These are phyloP conservation scores for Platismatia glauca DNA, from an alignment of 495 filamentous ascomycete species.

Conservation along the genomic window DNA sequence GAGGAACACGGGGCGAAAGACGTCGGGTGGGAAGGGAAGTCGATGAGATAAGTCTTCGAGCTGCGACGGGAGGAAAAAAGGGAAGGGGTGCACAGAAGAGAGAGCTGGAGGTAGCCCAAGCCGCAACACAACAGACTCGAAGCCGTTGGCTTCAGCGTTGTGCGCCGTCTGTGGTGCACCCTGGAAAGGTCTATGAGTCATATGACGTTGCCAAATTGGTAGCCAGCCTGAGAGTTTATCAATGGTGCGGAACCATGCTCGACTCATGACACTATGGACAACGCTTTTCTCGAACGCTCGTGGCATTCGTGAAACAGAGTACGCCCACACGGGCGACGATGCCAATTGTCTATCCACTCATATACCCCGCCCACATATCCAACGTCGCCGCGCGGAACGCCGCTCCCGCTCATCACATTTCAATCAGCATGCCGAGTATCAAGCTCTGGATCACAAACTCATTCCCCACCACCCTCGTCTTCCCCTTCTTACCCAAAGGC, in stretches of 20 bases:
- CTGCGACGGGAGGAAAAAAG: not conserved
- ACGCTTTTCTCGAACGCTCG: not conserved
- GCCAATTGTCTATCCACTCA: not conserved
- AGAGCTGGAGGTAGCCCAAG: not conserved
- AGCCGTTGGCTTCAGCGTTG: not conserved
- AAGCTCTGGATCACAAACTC: constrained; percentile 90
- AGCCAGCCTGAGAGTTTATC: not conserved
- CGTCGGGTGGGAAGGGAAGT: too few species aligned
- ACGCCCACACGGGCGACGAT: not conserved
- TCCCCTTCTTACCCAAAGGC: constrained; percentile 32
- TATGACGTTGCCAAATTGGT: not conserved
- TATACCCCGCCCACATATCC: not conserved
- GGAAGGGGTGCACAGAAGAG: not conserved
- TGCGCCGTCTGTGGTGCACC: not conserved
- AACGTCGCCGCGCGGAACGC: not conserved
- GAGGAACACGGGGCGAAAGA: too few species aligned
- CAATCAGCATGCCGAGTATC: constrained; percentile 71
- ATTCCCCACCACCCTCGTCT: constrained; percentile 61
- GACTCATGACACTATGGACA: not conserved
- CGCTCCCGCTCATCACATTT: constrained; percentile 34
- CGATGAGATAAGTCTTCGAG: too few species aligned
- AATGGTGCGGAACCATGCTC: not conserved
- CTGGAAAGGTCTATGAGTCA: not conserved
- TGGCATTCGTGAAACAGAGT: not conserved
- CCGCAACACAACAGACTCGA: not conserved